Evolutionary conservation across 805 yeast genomes (phyloP).

Genomic region (Saccharomycopsis olivae): DNA sequence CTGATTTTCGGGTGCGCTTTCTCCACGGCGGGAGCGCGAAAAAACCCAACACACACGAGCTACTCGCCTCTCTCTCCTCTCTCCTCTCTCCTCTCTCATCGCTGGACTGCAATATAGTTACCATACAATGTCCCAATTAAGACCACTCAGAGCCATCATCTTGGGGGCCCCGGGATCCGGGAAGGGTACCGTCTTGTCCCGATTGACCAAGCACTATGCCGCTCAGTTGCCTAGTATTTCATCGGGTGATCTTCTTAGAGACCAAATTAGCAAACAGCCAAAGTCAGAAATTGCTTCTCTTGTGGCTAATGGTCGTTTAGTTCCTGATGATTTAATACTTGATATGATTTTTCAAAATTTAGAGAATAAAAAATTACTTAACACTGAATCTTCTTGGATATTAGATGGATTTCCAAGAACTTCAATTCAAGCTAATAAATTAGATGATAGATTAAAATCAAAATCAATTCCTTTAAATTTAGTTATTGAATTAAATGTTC

Average conservation of each 20-base stretch:
- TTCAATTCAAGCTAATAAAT: conserved; percentile 50
- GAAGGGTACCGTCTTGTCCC: conserved; percentile 78
- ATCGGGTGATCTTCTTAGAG: conserved; percentile 76
- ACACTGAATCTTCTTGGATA: conserved; percentile 46
- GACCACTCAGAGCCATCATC: conserved; percentile 55
- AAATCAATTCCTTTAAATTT: conserved; percentile 41
- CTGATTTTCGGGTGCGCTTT: too few relatives aligned
- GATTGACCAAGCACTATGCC: conserved; percentile 45
- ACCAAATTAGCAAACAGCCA: conserved; percentile 49
- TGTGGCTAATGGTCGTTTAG: conserved; percentile 53
- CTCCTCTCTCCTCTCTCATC: too few relatives aligned
- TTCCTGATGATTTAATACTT: conserved; percentile 68
- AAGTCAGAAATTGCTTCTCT: conserved; percentile 48
- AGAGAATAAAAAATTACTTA: conserved; percentile 31
- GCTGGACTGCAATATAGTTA: too few relatives aligned
- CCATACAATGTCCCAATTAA: not conserved
- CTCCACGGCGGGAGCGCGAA: too few relatives aligned
- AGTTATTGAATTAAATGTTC: conserved; percentile 83
- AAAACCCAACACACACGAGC: too few relatives aligned
- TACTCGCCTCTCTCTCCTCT: too few relatives aligned
- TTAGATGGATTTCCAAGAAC: conserved; percentile 93
- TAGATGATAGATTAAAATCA: conserved; percentile 35
- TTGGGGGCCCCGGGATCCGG: conserved; percentile 96
- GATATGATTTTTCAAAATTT: conserved; percentile 44
- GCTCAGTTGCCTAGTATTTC: conserved; percentile 46